phyloP scores from a whole-genome alignment of 2,329 filamentous ascomycete species.

The Alternaria sp. region DNA sequence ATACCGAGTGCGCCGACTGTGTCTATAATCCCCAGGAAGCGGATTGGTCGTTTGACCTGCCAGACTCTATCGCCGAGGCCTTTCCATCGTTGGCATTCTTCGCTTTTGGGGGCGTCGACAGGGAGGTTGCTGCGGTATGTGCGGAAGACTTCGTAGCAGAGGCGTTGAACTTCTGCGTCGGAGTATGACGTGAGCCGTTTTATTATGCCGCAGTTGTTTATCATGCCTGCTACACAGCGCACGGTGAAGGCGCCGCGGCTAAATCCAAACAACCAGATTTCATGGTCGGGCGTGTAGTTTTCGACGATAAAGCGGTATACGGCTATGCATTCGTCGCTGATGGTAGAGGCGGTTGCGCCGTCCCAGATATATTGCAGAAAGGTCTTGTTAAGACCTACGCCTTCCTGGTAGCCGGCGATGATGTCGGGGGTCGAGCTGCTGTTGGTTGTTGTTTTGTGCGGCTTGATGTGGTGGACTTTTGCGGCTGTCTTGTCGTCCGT shows the following conservation, averaged over 20 bases:
- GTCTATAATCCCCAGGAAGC: slow-evolving; percentile 44
- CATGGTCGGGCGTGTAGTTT: slow-evolving; percentile 44
- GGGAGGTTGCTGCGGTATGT: slow-evolving; percentile 40
- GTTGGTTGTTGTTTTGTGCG: not conserved
- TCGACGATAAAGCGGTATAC: slow-evolving; percentile 48
- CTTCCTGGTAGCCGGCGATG: slow-evolving; percentile 47
- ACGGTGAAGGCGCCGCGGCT: slow-evolving; percentile 56
- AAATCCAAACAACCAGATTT: slow-evolving; percentile 56
- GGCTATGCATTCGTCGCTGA: slow-evolving; percentile 43
- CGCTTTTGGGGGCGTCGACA: slow-evolving; percentile 36
- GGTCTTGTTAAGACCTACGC: slow-evolving; percentile 43
- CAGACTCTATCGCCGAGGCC: slow-evolving; percentile 29
- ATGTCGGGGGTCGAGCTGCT: slow-evolving; percentile 14
- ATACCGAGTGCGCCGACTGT: slow-evolving; percentile 46
- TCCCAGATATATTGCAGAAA: slow-evolving; percentile 48
- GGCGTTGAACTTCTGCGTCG: slow-evolving; percentile 22
- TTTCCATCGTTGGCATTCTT: slow-evolving; percentile 27
- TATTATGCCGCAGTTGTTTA: slow-evolving; percentile 53
- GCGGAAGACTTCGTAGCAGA: slow-evolving; percentile 43
- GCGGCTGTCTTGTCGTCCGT: slow-evolving; percentile 16
- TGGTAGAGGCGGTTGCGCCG: slow-evolving; percentile 44
- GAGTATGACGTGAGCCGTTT: slow-evolving; percentile 9
- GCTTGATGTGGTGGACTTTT: slow-evolving; percentile 30
- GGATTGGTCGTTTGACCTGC: slow-evolving; percentile 40
- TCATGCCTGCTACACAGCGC: slow-evolving; percentile 53